Evolutionary conservation across 139 green algal species (phyloP), one percentile per base, ranked within the genome.

Genomic region (Penium margaritaceum): DNA sequence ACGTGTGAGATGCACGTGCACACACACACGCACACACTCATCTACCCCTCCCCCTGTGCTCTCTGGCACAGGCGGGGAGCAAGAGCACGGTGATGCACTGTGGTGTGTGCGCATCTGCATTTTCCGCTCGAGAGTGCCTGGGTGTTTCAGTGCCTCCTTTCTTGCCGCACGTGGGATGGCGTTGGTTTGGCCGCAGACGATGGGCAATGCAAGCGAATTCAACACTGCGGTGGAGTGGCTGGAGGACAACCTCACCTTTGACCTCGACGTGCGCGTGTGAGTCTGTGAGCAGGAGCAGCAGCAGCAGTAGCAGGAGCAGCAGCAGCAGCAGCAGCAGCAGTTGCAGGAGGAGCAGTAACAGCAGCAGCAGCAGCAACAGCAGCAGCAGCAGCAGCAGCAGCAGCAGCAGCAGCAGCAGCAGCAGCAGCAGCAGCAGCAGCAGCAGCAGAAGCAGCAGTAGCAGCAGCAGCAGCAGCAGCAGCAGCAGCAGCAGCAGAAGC

Each of bases 251-350:
- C 30, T 84, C 30, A 36, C 46, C 5, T 85, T 81, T 33, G 78
- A 81, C 34, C 36, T 74, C 1, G 72, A 84, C 54, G 53, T 77
- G 32, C 44, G 62, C 35, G 77, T 85, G 33, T 74, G 39, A 64
- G 55, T 64, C n/a, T n/a, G n/a, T n/a, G n/a, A n/a, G n/a, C n/a
- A n/a, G n/a, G 12, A 53, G 43, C 14, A 53, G 43, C 14, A 53
- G 43, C 14, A 53, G 43, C 14, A 53, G 43, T 53, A 53, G 43
- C 14, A 53, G 43, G 12, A 53, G 43, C 14, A 53, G 43, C 14
- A 53, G 43, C 14, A 53, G 43, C 14, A 53, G 43, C 14, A 53
- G 43, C 14, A 53, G 43, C 14, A 53, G 43, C 14, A 53, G 43
- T 53, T n/a, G 43, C 14, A 53, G 43, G 12, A 53, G 43, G 12